Conservation (phyloP, 2,329 filamentous ascomycete genomes). For the Magnaporthiopsis rhizophila region DNA sequence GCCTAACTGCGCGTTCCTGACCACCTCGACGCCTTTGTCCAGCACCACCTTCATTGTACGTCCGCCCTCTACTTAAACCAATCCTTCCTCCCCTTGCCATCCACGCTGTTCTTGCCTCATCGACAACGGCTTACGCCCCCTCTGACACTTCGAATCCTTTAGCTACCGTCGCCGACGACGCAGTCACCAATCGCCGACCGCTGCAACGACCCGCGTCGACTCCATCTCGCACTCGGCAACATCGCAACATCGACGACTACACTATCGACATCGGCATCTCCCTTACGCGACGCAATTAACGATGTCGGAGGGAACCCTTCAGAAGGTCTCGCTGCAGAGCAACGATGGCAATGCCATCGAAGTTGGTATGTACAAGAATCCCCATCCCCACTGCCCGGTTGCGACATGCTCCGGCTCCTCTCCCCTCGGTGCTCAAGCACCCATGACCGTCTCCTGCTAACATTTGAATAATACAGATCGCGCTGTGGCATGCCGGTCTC, state of each 20-base stretch:
- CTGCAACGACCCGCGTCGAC: not conserved
- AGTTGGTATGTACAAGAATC: slow-evolving; percentile 19
- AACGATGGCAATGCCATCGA: slow-evolving; percentile 41
- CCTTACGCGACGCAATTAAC: slow-evolving; percentile 8
- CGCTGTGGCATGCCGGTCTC: slow-evolving; percentile 78
- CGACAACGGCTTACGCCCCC: not conserved
- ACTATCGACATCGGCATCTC: not conserved
- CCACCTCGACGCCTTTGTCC: not conserved
- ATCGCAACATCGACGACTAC: not conserved
- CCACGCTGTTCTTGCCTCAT: not conserved
- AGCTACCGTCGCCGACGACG: not conserved
- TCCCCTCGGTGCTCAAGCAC: slow-evolving; percentile 5
- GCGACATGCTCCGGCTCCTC: not conserved
- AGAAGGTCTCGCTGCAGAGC: slow-evolving; percentile 42
- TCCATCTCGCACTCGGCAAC: not conserved
- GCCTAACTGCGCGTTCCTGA: not conserved
- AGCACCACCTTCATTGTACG: not conserved
- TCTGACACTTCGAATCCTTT: not conserved
- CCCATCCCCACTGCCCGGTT: not conserved
- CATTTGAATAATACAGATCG: slow-evolving; percentile 48
- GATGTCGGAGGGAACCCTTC: slow-evolving; percentile 21
- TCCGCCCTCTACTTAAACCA: not conserved
- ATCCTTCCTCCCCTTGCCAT: not conserved
- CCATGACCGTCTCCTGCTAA: not conserved
- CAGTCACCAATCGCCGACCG: not conserved